Percentiles rank a stretch among this genome's conserved stretches.
Evolutionary conservation across 2,329 filamentous ascomycete genomes (phyloP).

Genomic region (Stagonosporopsis tanaceti): DNA sequence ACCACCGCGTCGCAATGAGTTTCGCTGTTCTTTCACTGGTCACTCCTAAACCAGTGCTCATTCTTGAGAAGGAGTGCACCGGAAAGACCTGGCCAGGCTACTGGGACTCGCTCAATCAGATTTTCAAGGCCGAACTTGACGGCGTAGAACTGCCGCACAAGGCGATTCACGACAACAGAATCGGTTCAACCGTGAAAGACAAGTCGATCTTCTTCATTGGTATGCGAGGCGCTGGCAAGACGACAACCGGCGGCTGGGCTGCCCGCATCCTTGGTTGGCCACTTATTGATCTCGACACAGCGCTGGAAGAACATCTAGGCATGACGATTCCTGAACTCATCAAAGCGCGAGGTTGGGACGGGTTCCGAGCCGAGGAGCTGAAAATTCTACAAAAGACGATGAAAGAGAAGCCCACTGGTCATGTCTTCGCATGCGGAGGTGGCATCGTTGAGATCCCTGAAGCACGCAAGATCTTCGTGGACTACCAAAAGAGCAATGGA

Average conservation of each 20-base stretch:
- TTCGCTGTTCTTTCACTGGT: conserved; percentile 87
- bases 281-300: conserved; percentile 86
- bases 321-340: conserved; percentile 89
- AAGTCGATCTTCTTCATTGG: conserved; percentile 92
- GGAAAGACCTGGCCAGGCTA: conserved; percentile 99
- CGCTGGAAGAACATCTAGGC: conserved; percentile 77
- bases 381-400: conserved; percentile 76
- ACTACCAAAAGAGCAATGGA: conserved; percentile 78
- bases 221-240: conserved; percentile 97
- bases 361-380: conserved; percentile 82
- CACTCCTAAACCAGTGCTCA: conserved; percentile 73
- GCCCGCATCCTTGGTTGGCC: conserved; percentile 76
- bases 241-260: conserved; percentile 89
- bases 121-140: conserved; percentile 78
- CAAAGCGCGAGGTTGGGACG: conserved; percentile 80
- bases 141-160: conserved; percentile 68
- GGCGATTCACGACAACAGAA: conserved; percentile 46
- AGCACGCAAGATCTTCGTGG: conserved; percentile 76
- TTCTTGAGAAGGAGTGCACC: conserved; percentile 90
- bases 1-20: conserved; percentile 98
- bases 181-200: conserved; percentile 45
- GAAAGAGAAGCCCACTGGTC: conserved; percentile 74
- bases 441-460: conserved; percentile 88
- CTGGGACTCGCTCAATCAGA: conserved; percentile 88
- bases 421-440: conserved; percentile 93